phyloP scores from a whole-genome alignment of 768 basidiomycete species.

The Xanthoconium stramineum region DNA sequence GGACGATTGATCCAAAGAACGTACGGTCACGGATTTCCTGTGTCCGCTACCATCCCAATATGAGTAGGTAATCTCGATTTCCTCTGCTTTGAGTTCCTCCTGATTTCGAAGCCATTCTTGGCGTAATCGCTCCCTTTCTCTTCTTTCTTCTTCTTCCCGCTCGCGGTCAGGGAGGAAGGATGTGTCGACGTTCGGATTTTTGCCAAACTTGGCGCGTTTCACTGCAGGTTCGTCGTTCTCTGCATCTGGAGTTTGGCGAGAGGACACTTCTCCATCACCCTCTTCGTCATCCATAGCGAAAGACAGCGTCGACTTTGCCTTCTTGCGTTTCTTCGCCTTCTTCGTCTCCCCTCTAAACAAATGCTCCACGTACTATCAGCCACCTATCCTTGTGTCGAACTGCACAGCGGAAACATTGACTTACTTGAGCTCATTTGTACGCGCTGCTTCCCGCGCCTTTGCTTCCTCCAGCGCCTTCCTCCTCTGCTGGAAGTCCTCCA shows the following conservation, averaged over 20 bases:
- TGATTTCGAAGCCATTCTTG: conserved; percentile 83
- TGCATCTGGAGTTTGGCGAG: conserved; percentile 37
- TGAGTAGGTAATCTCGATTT: conserved; percentile 91
- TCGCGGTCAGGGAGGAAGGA: conserved; percentile 98
- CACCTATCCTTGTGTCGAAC: conserved; percentile 35
- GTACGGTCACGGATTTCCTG: conserved; percentile 83
- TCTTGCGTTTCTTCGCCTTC: conserved; percentile 91
- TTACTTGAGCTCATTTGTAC: conserved; percentile 84
- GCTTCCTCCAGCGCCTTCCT: conserved; percentile 89
- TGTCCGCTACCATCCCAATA: conserved; percentile 99
- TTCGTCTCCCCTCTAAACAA: conserved; percentile 83
- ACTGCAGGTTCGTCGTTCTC: conserved; percentile 44
- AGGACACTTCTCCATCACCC: conserved; percentile 39
- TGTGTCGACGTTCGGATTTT: conserved; percentile 96
- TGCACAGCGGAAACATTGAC: conserved; percentile 32
- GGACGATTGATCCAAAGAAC: conserved; percentile 27
- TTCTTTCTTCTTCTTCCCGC: conserved; percentile 88
- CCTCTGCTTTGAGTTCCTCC: conserved; percentile 63
- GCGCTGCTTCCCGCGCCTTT: conserved; percentile 84
- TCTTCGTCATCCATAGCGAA: conserved; percentile 87
- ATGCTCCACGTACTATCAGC: conserved; percentile 79
- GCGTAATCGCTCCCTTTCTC: conserved; percentile 82
- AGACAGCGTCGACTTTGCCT: conserved; percentile 84
- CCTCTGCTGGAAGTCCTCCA: conserved; percentile 91
- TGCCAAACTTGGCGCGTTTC: conserved; percentile 81